A percentile compares a stretch with the other conserved stretches of the same genome.
Conservation (phyloP, 163 green algal genomes). For the Scenedesmus sp. region DNA sequence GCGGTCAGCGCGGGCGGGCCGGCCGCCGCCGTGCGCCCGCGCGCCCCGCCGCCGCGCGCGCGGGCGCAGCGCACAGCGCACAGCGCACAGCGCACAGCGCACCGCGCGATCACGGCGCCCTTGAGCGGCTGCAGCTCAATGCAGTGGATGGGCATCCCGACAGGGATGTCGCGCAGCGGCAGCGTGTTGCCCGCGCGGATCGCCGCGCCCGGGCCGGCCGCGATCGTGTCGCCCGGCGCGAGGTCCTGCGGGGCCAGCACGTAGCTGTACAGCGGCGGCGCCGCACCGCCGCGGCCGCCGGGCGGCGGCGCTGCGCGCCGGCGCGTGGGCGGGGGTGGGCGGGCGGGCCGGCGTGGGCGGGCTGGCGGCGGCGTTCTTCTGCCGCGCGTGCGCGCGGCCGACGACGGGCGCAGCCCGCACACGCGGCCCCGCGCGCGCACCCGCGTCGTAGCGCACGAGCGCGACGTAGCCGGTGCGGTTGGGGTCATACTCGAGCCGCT, state of each 20-base stretch:
- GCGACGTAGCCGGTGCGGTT: slow-evolving; percentile 90
- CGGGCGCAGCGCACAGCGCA: too few relatives aligned
- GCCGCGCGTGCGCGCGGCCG: not conserved
- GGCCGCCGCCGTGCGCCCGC: too few relatives aligned
- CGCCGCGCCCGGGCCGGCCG: slow-evolving; percentile 56
- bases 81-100: slow-evolving; percentile 65
- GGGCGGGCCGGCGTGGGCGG: not conserved
- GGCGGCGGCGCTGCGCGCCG: not conserved
- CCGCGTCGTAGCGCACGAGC: slow-evolving; percentile 73
- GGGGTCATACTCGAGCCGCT: slow-evolving; percentile 95
- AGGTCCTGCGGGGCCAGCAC: slow-evolving; percentile 83
- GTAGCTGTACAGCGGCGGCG: slow-evolving; percentile 68
- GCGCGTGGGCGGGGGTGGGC: not conserved
- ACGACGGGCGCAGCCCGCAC: not conserved
- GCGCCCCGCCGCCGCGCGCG: too few relatives aligned
- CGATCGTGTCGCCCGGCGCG: slow-evolving; percentile 67
- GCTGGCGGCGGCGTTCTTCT: not conserved
- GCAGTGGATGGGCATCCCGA: slow-evolving; percentile 86
- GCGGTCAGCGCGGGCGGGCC: too few relatives aligned
- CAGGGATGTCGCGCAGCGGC: slow-evolving; percentile 80
- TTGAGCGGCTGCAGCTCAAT: slow-evolving; percentile 85
- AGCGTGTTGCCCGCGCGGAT: slow-evolving; percentile 87
- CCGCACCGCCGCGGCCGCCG: not conserved
- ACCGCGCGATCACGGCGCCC: too few relatives aligned
- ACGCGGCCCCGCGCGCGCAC: not conserved